Conservation (phyloP, 352 stramenopile species). For the Pelagophyceae sp. region DNA sequence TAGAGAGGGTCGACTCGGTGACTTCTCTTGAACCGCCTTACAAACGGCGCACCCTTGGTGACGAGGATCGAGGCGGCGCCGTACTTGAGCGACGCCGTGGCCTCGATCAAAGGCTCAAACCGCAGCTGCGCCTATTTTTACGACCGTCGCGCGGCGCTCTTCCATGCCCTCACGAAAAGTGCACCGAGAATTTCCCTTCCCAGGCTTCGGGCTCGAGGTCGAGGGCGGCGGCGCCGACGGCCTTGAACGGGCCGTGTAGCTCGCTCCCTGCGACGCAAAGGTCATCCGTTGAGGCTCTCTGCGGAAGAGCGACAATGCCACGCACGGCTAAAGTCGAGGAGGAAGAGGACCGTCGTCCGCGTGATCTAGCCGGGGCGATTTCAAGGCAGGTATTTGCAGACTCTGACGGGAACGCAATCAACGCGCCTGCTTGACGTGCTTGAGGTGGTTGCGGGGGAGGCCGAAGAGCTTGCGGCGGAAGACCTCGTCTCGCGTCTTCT, state of each 20-base stretch:
- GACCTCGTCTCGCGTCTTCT: conserved; percentile 9
- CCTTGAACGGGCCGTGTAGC: background rate
- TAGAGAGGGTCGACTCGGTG: too few relatives aligned
- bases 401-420: too few relatives aligned
- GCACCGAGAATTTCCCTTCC: background rate
- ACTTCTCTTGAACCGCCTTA: too few relatives aligned
- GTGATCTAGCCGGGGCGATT: too few relatives aligned
- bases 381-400: background rate
- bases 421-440: background rate
- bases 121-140: conserved; percentile 11
- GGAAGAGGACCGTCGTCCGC: conserved; percentile 2
- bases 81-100: background rate
- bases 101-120: background rate
- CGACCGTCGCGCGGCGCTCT: too few relatives aligned
- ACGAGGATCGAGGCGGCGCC: background rate
- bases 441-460: background rate
- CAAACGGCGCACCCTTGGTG: too few relatives aligned
- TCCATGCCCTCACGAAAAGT: too few relatives aligned
- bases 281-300: too few relatives aligned
- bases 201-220: conserved; percentile 12
- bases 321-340: background rate
- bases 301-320: too few relatives aligned
- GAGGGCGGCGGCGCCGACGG: background rate
- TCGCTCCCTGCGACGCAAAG: too few relatives aligned
- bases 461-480: background rate